Percentiles rank a stretch among this genome's conserved stretches.
Evolutionary conservation across 108 stramenopile genomes (phyloP).

Genomic region (Mayamaea pseudoterrestris): DNA sequence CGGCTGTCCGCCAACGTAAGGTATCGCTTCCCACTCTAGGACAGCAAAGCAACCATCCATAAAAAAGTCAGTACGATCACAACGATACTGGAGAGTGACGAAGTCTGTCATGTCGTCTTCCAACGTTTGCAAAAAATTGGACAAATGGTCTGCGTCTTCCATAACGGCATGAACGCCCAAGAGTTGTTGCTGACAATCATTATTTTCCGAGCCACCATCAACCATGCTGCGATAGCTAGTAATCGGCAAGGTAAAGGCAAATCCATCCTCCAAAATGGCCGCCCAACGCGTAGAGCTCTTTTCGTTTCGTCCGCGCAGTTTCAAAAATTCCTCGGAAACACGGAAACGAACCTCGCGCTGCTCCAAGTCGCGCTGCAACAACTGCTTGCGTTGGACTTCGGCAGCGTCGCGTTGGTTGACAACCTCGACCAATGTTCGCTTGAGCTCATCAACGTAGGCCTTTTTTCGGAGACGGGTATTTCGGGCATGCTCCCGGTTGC

Average conservation of each 20-base stretch:
- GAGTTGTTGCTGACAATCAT: slow-evolving; percentile 40
- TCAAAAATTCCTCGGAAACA: slow-evolving; percentile 77
- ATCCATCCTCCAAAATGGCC: slow-evolving; percentile 72
- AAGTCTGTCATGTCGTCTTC: slow-evolving; percentile 8
- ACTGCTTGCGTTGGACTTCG: slow-evolving; percentile 55
- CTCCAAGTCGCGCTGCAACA: slow-evolving; percentile 55
- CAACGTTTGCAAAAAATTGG: slow-evolving; percentile 43
- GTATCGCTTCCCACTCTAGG: slow-evolving; percentile 49
- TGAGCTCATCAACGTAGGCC: slow-evolving; percentile 88
- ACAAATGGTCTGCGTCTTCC: slow-evolving; percentile 41
- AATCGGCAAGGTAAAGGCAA: slow-evolving; percentile 56
- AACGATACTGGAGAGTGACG: slow-evolving; percentile 38
- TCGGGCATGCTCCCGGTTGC: slow-evolving; percentile 94
- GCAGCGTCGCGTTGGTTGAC: slow-evolving; percentile 67
- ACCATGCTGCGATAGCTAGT: slow-evolving; percentile 55
- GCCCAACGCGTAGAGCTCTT: slow-evolving; percentile 58
- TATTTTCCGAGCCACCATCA: neutral
- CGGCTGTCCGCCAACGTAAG: slow-evolving; percentile 30
- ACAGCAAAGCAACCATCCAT: slow-evolving; percentile 69
- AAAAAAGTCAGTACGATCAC: slow-evolving; percentile 62
- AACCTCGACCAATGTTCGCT: slow-evolving; percentile 71
- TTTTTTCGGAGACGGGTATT: slow-evolving; percentile 95
- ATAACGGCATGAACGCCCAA: slow-evolving; percentile 48
- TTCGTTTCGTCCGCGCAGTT: slow-evolving; percentile 62
- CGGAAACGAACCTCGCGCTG: slow-evolving; percentile 73